phyloP scores from a whole-genome alignment of 164 flowering plant genomes.

The Chimonanthus praecox region DNA sequence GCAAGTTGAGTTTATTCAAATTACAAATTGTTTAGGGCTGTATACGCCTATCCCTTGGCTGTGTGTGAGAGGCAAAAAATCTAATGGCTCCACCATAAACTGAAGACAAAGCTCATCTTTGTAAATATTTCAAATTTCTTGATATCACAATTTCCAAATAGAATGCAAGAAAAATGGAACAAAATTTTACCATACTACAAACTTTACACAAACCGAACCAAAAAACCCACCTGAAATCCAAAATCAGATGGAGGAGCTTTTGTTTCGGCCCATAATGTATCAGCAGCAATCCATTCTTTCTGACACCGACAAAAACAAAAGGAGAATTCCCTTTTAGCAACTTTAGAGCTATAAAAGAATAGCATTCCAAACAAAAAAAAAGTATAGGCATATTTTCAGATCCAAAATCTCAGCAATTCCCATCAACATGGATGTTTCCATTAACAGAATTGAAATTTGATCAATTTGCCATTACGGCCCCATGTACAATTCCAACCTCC shows the following conservation, averaged over 20 bases:
- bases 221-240: constrained; percentile 11
- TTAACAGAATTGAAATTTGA: constrained; percentile 8
- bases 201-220: not conserved
- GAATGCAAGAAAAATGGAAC: no score
- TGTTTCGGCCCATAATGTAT: constrained; percentile 12
- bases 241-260: not conserved
- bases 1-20: no score
- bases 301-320: not conserved
- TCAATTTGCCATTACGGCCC: constrained; percentile 11
- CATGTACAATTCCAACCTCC: constrained; percentile 2
- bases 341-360: not conserved
- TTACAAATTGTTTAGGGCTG: no score
- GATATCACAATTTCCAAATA: no score
- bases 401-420: constrained; percentile 27
- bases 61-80: no score
- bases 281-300: constrained; percentile 13
- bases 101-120: no score
- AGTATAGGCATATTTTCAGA: no score
- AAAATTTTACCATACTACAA: no score
- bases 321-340: not conserved
- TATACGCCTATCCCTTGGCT: no score
- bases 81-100: no score
- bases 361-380: no score
- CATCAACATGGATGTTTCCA: constrained; percentile 23
- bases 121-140: no score